Percentiles rank a stretch among this genome's conserved stretches.
Evolutionary conservation across 371 early-diverging fungal species (phyloP).

Genomic region (Zychaea mexicana): DNA sequence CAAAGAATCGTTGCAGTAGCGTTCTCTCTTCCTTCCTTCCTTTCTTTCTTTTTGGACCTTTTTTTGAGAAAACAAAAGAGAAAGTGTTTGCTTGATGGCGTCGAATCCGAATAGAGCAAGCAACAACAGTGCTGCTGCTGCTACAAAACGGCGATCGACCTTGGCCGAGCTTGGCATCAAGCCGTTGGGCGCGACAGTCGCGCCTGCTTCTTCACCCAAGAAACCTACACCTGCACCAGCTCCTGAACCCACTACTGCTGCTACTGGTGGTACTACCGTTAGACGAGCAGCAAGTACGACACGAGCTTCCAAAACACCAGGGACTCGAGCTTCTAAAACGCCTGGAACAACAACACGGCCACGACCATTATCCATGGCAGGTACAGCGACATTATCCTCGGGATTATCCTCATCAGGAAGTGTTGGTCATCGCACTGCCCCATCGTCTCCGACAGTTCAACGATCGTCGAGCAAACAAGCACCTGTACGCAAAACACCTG

Average conservation of each 20-base stretch:
- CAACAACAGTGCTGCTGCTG: not conserved
- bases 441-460: slow-evolving; percentile 23
- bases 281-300: slow-evolving; percentile 9
- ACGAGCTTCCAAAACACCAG: not conserved
- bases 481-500: slow-evolving; percentile 18
- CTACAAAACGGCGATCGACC: slow-evolving; percentile 31
- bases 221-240: slow-evolving; percentile 7
- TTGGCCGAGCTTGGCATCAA: slow-evolving; percentile 44
- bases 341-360: slow-evolving; percentile 11
- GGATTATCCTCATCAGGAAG: not conserved
- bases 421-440: slow-evolving; percentile 15
- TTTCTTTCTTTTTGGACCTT: not conserved
- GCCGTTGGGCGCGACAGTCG: slow-evolving; percentile 17
- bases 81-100: not conserved
- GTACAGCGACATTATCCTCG: slow-evolving; percentile 9
- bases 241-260: slow-evolving; percentile 13
- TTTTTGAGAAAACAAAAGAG: not conserved
- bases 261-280: slow-evolving; percentile 7
- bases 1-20: not conserved
- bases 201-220: slow-evolving; percentile 16
- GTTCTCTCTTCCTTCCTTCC: not conserved
- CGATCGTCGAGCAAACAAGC: slow-evolving; percentile 19
- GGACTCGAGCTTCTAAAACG: not conserved
- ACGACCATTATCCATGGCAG: slow-evolving; percentile 20
- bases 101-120: not conserved